A percentile compares a stretch with the other conserved stretches of the same genome.
Conservation (phyloP, 2,329 filamentous ascomycete species). For the Exserohilum turcica region DNA sequence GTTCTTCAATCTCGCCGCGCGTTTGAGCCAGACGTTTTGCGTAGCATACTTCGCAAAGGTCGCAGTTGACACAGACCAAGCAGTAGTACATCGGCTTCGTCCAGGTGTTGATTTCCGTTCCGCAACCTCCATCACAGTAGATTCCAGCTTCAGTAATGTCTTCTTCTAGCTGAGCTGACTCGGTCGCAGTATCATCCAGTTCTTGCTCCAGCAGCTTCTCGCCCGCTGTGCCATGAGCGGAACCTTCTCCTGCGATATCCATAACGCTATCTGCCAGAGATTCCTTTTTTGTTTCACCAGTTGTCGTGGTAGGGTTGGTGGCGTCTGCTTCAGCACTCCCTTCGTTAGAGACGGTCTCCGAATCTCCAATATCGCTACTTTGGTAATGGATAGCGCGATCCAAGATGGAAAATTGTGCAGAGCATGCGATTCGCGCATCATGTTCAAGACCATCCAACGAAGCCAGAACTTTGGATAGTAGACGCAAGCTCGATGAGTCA, state of each 20-base stretch:
- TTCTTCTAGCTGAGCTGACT: not conserved
- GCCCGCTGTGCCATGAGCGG: not conserved
- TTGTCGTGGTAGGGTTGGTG: no score
- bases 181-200: not conserved
- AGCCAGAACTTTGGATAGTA: not conserved
- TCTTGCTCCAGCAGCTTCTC: not conserved
- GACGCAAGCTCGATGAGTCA: not conserved
- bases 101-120: not conserved
- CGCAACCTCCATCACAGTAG: not conserved
- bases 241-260: not conserved
- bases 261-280: not conserved
- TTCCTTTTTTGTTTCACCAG: not conserved
- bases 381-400: not conserved
- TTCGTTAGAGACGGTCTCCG: not conserved
- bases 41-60: constrained; percentile 2
- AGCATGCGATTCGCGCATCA: not conserved
- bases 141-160: not conserved
- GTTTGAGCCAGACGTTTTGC: not conserved
- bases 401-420: not conserved
- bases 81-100: constrained; percentile 1
- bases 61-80: not conserved
- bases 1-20: not conserved
- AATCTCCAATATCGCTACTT: not conserved
- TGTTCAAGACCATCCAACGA: not conserved
- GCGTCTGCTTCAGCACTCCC: not conserved